phyloP scores from a whole-genome alignment of 805 yeast genomes.

The Nematodospora valgi region DNA sequence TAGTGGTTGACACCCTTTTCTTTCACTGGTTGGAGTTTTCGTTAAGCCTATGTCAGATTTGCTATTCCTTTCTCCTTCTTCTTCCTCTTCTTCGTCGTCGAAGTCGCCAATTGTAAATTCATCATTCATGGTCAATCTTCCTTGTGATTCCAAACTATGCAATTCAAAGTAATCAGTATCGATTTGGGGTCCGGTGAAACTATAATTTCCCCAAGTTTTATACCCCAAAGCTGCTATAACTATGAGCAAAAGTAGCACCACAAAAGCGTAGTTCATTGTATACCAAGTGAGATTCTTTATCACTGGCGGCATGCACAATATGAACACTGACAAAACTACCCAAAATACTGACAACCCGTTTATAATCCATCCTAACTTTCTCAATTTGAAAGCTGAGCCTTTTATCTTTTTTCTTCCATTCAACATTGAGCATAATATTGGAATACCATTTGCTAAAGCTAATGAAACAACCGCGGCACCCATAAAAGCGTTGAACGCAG shows the following conservation, averaged over 20 bases:
- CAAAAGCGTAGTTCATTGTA: constrained; percentile 62
- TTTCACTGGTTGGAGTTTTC: no score
- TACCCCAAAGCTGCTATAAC: constrained; percentile 50
- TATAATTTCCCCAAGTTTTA: constrained; percentile 56
- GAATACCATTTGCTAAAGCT: constrained; percentile 74
- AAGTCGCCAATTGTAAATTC: constrained; percentile 16
- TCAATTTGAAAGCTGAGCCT: constrained; percentile 66
- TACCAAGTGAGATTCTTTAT: constrained; percentile 37
- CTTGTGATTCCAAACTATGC: constrained; percentile 24
- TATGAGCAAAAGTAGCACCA: constrained; percentile 51
- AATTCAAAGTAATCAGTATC: constrained; percentile 43
- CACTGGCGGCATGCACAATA: constrained; percentile 71
- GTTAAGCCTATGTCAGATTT: no score
- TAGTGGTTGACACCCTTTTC: no score
- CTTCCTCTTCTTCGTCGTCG: constrained; percentile 12
- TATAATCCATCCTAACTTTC: constrained; percentile 60
- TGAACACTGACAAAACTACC: constrained; percentile 54
- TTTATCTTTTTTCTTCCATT: constrained; percentile 58
- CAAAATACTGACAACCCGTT: constrained; percentile 59
- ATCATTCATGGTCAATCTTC: constrained; percentile 8
- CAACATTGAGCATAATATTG: constrained; percentile 60
- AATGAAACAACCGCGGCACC: constrained; percentile 78
- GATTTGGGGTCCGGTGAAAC: constrained; percentile 62
- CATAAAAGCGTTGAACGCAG: constrained; percentile 80
- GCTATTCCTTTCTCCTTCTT: constrained; percentile 5